Percentiles rank a stretch among this genome's conserved stretches.
Evolutionary conservation across 2,329 filamentous ascomycete species (phyloP).

Genomic region (Diaporthe sp.): DNA sequence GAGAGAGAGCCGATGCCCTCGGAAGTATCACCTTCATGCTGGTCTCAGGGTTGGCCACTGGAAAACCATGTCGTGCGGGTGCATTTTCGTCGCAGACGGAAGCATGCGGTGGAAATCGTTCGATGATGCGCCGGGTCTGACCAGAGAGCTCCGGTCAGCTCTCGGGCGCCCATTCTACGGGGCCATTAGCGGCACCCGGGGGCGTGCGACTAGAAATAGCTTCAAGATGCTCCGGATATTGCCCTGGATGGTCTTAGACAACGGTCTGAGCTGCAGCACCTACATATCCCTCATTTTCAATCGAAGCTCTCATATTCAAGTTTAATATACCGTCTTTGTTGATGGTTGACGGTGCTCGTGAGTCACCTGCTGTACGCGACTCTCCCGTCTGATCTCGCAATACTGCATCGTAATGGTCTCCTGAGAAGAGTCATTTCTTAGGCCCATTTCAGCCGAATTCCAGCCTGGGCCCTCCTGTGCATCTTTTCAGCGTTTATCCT

Average conservation of each 20-base stretch:
- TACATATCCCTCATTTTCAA: background rate
- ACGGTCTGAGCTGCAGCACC: background rate
- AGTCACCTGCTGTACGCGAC: constrained; percentile 14
- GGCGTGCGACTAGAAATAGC: background rate
- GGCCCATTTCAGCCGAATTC: background rate
- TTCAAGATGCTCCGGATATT: background rate
- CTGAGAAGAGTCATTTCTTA: constrained; percentile 9
- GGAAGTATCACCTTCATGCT: constrained; percentile 36
- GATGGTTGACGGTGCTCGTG: background rate
- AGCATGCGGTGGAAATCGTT: constrained; percentile 26
- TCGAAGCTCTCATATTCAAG: background rate
- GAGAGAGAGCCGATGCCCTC: constrained; percentile 33
- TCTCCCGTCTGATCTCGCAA: constrained; percentile 9
- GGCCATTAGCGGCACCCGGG: background rate
- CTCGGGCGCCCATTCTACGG: background rate
- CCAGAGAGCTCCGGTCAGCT: constrained; percentile 26
- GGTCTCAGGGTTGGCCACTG: constrained; percentile 1
- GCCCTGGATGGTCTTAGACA: background rate
- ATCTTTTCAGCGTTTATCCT: background rate
- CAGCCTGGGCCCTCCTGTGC: background rate
- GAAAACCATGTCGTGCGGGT: constrained; percentile 31
- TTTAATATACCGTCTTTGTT: background rate
- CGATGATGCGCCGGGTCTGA: constrained; percentile 36
- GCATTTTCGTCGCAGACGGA: constrained; percentile 1
- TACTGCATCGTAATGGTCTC: background rate